These are phyloP conservation scores for Aspergillus baeticus DNA, from an alignment of 495 filamentous ascomycete species.

Conservation along the genomic window DNA sequence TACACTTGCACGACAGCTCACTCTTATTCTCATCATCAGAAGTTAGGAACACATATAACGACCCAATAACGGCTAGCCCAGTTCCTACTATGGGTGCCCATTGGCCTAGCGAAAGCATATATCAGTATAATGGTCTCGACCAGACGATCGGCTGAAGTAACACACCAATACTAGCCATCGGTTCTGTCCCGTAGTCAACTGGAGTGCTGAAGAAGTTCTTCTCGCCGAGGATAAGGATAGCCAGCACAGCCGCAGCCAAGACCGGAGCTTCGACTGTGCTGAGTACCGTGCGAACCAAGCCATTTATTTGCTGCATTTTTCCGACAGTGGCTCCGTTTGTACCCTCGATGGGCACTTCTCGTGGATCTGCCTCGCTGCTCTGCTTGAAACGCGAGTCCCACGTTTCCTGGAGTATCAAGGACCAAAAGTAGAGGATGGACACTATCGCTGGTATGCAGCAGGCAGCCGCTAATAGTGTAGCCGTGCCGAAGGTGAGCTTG, in stretches of 20 bases:
- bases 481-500: conserved; percentile 1
- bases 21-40: not conserved
- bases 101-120: not conserved
- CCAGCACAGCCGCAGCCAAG: conserved; percentile 1
- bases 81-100: conserved; percentile 4
- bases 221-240: not conserved
- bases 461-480: not conserved
- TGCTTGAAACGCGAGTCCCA: not conserved
- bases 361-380: not conserved
- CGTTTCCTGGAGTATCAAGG: not conserved
- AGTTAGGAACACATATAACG: conserved; percentile 1
- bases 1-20: not conserved
- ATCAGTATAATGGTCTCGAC: not conserved
- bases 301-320: conserved; percentile 4
- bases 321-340: conserved; percentile 5
- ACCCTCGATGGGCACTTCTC: not conserved
- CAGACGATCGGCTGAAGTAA: not conserved
- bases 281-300: not conserved
- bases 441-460: conserved; percentile 2
- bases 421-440: not conserved
- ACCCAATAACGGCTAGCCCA: not conserved
- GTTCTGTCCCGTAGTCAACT: not conserved
- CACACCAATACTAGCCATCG: not conserved
- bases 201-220: not conserved
- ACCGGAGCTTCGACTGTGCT: conserved; percentile 6